These are phyloP conservation scores for Hysterangium stoloniferum DNA, from an alignment of 768 basidiomycete species.

Conservation along the genomic window DNA sequence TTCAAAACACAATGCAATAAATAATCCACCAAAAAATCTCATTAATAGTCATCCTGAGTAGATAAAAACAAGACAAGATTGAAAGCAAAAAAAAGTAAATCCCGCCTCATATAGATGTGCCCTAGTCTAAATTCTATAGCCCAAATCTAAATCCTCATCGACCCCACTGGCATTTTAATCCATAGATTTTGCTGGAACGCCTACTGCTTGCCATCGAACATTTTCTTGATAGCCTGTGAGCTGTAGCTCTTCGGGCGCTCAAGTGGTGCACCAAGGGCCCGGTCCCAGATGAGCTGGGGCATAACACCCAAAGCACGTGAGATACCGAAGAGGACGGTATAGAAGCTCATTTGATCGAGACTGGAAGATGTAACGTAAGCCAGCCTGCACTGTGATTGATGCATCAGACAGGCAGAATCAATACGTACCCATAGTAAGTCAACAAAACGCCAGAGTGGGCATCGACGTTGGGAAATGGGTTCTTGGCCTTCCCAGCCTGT, in stretches of 20 bases:
- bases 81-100: too few relatives aligned
- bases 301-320: slow-evolving; percentile 91
- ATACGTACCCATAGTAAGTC: slow-evolving; percentile 55
- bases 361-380: slow-evolving; percentile 25
- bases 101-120: too few relatives aligned
- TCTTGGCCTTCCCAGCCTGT: slow-evolving; percentile 86
- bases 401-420: neutral
- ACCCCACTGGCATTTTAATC: too few relatives aligned
- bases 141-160: too few relatives aligned
- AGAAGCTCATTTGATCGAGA: slow-evolving; percentile 87
- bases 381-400: slow-evolving; percentile 4
- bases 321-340: slow-evolving; percentile 95
- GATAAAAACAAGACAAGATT: too few relatives aligned
- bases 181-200: neutral
- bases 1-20: neutral
- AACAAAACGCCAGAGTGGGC: slow-evolving; percentile 91
- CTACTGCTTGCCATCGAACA: slow-evolving; percentile 52
- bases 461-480: slow-evolving; percentile 96
- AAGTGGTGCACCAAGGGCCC: slow-evolving; percentile 83
- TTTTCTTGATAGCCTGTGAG: slow-evolving; percentile 67
- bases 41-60: too few relatives aligned
- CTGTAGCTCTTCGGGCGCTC: slow-evolving; percentile 93
- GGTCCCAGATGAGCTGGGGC: slow-evolving; percentile 89
- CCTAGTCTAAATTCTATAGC: too few relatives aligned
- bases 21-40: too few relatives aligned